phyloP scores from a whole-genome alignment of 768 basidiomycete genomes.

The Rhodosporidiobolus odoratus region DNA sequence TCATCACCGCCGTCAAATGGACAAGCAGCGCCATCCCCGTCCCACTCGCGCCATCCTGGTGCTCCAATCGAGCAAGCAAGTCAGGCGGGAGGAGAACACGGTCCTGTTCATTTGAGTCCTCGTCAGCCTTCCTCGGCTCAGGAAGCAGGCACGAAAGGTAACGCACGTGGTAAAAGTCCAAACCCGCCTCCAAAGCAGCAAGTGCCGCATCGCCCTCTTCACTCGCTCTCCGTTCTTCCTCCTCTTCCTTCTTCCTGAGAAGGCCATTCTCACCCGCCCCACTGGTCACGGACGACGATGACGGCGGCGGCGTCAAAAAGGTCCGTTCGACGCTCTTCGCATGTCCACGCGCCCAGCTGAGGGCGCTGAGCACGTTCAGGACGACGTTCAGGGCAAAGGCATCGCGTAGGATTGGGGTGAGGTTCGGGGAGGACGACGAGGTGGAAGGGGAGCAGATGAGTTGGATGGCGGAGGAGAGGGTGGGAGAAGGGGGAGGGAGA shows the following conservation, averaged over 20 bases:
- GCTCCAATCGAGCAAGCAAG: slow-evolving; percentile 15
- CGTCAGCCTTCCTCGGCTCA: not conserved
- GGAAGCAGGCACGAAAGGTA: not conserved
- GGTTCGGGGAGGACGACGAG: not conserved
- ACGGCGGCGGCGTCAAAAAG: slow-evolving; percentile 1
- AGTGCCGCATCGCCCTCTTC: not conserved
- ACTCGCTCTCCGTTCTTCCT: not conserved
- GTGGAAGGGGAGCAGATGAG: slow-evolving; percentile 11
- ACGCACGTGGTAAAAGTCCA: slow-evolving; percentile 31
- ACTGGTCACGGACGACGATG: not conserved
- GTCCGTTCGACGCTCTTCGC: slow-evolving; percentile 11
- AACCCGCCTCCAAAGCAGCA: slow-evolving; percentile 12
- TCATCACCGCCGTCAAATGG: slow-evolving; percentile 26
- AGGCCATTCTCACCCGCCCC: not conserved
- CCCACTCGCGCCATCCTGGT: slow-evolving; percentile 3
- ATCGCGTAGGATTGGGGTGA: slow-evolving; percentile 19
- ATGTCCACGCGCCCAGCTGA: slow-evolving; percentile 15
- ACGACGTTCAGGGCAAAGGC: slow-evolving; percentile 27
- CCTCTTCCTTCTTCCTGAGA: not conserved
- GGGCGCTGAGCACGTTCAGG: slow-evolving; percentile 19
- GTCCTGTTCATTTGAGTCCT: not conserved
- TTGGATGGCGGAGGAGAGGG: slow-evolving; percentile 16
- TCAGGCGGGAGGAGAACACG: slow-evolving; percentile 30
- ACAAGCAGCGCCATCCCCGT: slow-evolving; percentile 22
- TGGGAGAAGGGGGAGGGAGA: slow-evolving; percentile 16